Percentiles rank a stretch among this genome's conserved stretches.
Evolutionary conservation across 2,329 filamentous ascomycete species (phyloP).

Genomic region (Hysterium pulicare): DNA sequence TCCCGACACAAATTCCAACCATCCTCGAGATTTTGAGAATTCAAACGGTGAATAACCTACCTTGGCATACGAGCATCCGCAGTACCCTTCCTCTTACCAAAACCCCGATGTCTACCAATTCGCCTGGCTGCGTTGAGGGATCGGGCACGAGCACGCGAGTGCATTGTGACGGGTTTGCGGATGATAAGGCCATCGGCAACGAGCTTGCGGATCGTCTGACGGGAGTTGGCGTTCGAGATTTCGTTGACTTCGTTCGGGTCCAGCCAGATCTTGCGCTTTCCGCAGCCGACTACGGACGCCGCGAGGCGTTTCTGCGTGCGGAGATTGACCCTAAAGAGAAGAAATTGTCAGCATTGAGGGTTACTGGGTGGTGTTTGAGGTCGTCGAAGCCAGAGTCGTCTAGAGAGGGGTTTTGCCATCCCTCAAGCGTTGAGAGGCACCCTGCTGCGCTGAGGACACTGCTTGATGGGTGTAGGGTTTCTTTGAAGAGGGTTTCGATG

Average conservation of each 20-base stretch:
- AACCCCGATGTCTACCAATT: constrained; percentile 96
- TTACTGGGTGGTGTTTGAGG: constrained; percentile 17
- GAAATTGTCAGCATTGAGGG: constrained; percentile 24
- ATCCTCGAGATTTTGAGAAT: constrained; percentile 1
- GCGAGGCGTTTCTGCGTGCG: constrained; percentile 99
- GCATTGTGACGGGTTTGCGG: constrained; percentile 99
- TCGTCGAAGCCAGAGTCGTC: constrained; percentile 16
- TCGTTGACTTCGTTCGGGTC: constrained; percentile 99
- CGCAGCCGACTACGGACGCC: constrained; percentile 96
- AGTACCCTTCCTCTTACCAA: constrained; percentile 99
- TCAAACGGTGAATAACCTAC: constrained; percentile 52
- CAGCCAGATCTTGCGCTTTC: constrained; percentile 99
- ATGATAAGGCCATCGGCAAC: constrained; percentile 99
- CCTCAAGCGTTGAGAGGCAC: constrained; percentile 20
- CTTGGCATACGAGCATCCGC: constrained; percentile 98
- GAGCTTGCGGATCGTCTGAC: constrained; percentile 99
- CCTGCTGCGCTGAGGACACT: constrained; percentile 21
- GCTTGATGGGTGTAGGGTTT: too few relatives aligned
- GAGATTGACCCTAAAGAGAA: constrained; percentile 83
- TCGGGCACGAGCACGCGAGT: constrained; percentile 94
- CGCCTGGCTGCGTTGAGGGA: constrained; percentile 91
- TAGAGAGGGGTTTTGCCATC: constrained; percentile 36
- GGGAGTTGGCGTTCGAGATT: constrained; percentile 99
- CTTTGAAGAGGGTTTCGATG: constrained; percentile 12
- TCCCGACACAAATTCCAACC: constrained; percentile 1